phyloP scores from a whole-genome alignment of 192 early-diverging fungal genomes.

The Coemansia brasiliensis region DNA sequence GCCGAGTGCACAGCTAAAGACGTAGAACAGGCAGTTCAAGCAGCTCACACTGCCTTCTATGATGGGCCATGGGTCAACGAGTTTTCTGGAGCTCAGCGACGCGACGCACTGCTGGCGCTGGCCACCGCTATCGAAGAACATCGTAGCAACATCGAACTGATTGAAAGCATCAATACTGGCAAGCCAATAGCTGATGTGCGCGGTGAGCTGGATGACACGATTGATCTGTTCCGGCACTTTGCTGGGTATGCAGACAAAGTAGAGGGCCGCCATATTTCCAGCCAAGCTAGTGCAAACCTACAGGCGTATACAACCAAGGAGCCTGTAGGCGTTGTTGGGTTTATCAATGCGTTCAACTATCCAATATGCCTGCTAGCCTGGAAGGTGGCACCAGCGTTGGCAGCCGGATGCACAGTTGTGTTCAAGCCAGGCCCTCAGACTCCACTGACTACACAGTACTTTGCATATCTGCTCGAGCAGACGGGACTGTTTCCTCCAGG shows the following conservation, averaged over 20 bases:
- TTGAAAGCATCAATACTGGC: constrained; percentile 58
- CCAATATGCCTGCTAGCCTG: constrained; percentile 57
- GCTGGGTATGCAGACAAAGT: constrained; percentile 55
- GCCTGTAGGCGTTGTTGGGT: constrained; percentile 55
- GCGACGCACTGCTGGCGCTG: constrained; percentile 50
- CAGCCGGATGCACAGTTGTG: constrained; percentile 52
- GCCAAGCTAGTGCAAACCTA: constrained; percentile 28
- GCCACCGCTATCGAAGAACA: constrained; percentile 45
- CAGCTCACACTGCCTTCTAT: constrained; percentile 45
- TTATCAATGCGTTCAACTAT: constrained; percentile 66
- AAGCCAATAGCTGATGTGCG: constrained; percentile 57
- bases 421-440: constrained; percentile 64
- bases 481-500: constrained; percentile 52
- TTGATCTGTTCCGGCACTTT: constrained; percentile 52
- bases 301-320: constrained; percentile 54
- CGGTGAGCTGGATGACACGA: constrained; percentile 53
- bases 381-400: constrained; percentile 56
- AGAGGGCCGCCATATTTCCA: constrained; percentile 45
- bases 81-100: constrained; percentile 55
- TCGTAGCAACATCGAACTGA: constrained; percentile 35
- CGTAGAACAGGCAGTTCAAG: constrained; percentile 45
- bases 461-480: constrained; percentile 52
- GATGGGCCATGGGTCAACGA: constrained; percentile 50
- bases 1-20: constrained; percentile 40
- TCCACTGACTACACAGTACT: constrained; percentile 58